Evolutionary conservation across 768 basidiomycete species (phyloP), one percentile per base, ranked within the genome.

Genomic region (Calocybe cyanea): DNA sequence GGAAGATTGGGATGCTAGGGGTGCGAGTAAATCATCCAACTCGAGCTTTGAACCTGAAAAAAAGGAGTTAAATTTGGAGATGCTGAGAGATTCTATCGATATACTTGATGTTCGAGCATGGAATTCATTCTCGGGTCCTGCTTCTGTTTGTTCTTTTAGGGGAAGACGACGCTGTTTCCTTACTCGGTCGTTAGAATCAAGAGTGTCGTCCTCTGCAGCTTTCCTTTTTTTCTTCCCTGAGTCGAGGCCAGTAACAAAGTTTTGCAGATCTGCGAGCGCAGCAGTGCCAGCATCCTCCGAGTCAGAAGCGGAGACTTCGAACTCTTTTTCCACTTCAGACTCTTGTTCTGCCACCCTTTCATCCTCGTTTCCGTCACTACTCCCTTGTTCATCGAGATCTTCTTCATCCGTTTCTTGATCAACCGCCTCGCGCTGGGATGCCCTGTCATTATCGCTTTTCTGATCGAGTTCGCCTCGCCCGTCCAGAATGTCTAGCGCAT

Each of bases 91-190:
- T n/a, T 6, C n/a, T 14, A n/a, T 18, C 7, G 17, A n/a, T 56
- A 41, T 57, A 81, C 82, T 77, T 41, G 69, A 57, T 11, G 67
- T 58, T 56, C 71, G 70, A 34, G 78, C 77, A 9, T 77, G 79
- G 58, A 92, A 94, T 57, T 92, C 91, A 55, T 81, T 83, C 60
- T 93, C 92, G 23, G 75, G 76, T 5, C 88, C 91, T 21, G 83
- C 80, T 56, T 89, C 85, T 2, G 84, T 91, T 41, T 77, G 77
- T 57, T 92, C 91, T 45, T 76, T 67, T 41, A 92, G 58, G 1
- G 78, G 66, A 8, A 71, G 63, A 28, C 87, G 79, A 35, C 85
- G 72, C 43, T 58, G 57, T 59, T 85, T 87, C 41, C 71, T 66
- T 13, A 63, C 59, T 30, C 58, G 62, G 4, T 58, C 51, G 11